phyloP scores from a whole-genome alignment of 768 basidiomycete genomes.

The Amanita subjunquillea region DNA sequence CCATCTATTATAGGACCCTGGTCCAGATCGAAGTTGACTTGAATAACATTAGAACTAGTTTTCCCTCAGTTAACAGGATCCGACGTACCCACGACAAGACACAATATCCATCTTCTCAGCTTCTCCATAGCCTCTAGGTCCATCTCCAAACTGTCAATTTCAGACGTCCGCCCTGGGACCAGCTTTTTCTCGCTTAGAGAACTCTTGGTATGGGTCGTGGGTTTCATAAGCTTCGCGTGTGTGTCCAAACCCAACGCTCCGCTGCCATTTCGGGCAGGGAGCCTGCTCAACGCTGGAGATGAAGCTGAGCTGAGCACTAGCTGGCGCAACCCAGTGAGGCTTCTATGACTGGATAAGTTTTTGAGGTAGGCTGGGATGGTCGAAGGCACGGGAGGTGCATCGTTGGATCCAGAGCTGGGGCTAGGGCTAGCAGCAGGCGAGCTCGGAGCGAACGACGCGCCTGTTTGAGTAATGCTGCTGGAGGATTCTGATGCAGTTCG shows the following conservation, averaged over 20 bases:
- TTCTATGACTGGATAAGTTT: neutral
- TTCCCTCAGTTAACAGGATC: neutral
- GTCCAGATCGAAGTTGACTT: slow-evolving; percentile 86
- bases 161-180: slow-evolving; percentile 11
- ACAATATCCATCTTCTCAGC: slow-evolving; percentile 58
- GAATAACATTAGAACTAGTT: neutral
- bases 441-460: neutral
- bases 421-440: slow-evolving; percentile 3
- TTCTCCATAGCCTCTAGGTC: slow-evolving; percentile 33
- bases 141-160: slow-evolving; percentile 34
- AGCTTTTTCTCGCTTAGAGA: slow-evolving; percentile 20
- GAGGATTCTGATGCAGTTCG: neutral
- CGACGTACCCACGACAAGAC: slow-evolving; percentile 51
- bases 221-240: slow-evolving; percentile 24
- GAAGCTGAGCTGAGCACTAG: slow-evolving; percentile 11
- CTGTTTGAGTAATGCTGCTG: neutral
- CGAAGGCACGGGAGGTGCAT: neutral
- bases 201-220: slow-evolving; percentile 35
- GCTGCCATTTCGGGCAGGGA: slow-evolving; percentile 7
- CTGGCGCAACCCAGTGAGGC: neutral
- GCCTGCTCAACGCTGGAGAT: slow-evolving; percentile 13
- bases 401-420: neutral
- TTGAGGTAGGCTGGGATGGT: neutral
- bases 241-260: slow-evolving; percentile 11
- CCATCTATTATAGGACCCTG: slow-evolving; percentile 71